Evolutionary conservation across 306 rosid species (phyloP).

Genomic region (Mucuna pruriens): DNA sequence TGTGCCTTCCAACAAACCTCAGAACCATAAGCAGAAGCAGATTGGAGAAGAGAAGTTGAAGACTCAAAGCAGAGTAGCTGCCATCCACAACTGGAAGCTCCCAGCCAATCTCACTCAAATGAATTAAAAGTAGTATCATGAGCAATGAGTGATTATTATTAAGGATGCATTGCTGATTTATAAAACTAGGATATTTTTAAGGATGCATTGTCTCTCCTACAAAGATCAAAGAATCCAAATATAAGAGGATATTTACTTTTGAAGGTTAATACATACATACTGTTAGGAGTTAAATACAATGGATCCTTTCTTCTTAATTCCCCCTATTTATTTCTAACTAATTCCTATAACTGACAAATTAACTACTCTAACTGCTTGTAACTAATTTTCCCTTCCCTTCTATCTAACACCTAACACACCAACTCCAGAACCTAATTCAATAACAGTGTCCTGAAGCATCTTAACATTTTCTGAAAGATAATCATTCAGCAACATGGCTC

Average conservation of each 20-base stretch:
- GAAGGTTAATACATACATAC: slow-evolving; percentile 58
- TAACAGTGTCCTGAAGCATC: slow-evolving; percentile 63
- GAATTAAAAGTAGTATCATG: neutral
- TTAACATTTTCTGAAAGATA: slow-evolving; percentile 71
- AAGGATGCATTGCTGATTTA: neutral
- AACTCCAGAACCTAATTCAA: slow-evolving; percentile 95
- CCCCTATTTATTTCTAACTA: no score
- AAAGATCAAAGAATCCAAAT: slow-evolving; percentile 19
- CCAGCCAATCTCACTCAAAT: neutral
- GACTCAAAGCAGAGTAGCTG: no score
- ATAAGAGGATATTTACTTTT: slow-evolving; percentile 11
- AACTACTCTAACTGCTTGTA: no score
- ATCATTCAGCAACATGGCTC: slow-evolving; percentile 87
- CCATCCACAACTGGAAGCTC: neutral
- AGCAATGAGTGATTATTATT: neutral
- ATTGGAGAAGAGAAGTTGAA: neutral
- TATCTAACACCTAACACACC: no score
- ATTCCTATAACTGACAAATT: no score
- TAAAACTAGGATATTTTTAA: neutral
- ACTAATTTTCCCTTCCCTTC: no score
- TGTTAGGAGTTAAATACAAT: no score
- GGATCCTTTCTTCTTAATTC: no score
- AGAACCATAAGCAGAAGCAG: neutral
- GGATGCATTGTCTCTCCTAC: slow-evolving; percentile 11
- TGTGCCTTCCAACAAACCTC: no score